Percentiles rank a stretch among this genome's conserved stretches.
Conservation (phyloP, 371 early-diverging fungal species). For the Actinomortierella wolfii region DNA sequence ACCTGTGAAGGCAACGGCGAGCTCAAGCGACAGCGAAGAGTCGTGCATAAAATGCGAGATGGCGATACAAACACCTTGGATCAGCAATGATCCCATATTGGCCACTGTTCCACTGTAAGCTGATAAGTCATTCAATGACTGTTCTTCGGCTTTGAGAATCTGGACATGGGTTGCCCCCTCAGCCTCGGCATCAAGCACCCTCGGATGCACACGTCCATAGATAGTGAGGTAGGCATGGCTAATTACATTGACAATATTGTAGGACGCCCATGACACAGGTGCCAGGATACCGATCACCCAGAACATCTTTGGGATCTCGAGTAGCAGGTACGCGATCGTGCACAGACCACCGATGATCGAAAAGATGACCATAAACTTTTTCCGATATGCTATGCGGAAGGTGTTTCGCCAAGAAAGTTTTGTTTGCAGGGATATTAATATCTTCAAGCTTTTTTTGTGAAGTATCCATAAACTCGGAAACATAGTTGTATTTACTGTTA, state of each 20-base stretch:
- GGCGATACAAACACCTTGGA: constrained; percentile 48
- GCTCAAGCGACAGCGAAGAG: constrained; percentile 22
- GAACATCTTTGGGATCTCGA: constrained; percentile 16
- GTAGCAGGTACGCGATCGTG: constrained; percentile 14
- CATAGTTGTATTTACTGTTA: neutral
- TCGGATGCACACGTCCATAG: constrained; percentile 54
- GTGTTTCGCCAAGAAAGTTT: too few species aligned
- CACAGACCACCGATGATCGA: constrained; percentile 27
- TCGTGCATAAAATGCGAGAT: constrained; percentile 46
- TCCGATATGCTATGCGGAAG: constrained; percentile 36
- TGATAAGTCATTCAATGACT: constrained; percentile 52
- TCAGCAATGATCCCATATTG: constrained; percentile 47
- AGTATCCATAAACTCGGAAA: neutral
- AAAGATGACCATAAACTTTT: constrained; percentile 23
- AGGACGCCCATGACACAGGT: constrained; percentile 24
- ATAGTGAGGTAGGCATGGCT: constrained; percentile 62
- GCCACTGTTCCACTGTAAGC: constrained; percentile 46
- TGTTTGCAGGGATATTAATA: too few species aligned
- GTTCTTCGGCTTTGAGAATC: constrained; percentile 35
- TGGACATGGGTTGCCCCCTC: constrained; percentile 13
- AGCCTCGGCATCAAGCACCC: constrained; percentile 37
- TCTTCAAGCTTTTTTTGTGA: neutral
- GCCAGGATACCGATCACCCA: constrained; percentile 34
- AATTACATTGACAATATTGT: constrained; percentile 50
- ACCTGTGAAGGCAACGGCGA: constrained; percentile 54